phyloP scores from a whole-genome alignment of 352 stramenopile species.

The Globisporangium perplexum region DNA sequence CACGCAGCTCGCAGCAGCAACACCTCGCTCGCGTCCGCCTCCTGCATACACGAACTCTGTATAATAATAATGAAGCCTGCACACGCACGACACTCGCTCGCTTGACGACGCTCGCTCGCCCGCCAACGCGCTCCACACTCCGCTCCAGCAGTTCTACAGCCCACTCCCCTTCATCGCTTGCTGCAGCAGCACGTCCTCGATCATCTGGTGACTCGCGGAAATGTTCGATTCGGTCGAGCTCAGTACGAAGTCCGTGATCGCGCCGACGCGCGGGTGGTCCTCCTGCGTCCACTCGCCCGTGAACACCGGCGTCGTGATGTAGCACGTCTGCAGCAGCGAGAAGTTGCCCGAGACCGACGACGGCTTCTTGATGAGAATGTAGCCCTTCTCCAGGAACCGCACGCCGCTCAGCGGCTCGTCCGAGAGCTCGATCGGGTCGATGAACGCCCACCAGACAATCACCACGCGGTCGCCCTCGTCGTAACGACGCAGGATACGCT shows the following conservation, averaged over 20 bases:
- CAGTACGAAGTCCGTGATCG: constrained; percentile 9
- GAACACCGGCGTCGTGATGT: constrained; percentile 24
- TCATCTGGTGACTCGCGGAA: constrained; percentile 10
- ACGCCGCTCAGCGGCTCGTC: constrained; percentile 28
- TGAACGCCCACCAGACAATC: constrained; percentile 50
- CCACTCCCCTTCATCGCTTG: background rate
- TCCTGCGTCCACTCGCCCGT: background rate
- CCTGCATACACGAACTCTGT: too few relatives aligned
- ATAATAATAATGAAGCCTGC: too few relatives aligned
- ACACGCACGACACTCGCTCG: too few relatives aligned
- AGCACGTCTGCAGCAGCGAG: constrained; percentile 23
- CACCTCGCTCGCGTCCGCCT: too few relatives aligned
- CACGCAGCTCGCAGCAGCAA: too few relatives aligned
- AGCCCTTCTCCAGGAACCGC: constrained; percentile 51
- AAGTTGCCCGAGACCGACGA: too few relatives aligned
- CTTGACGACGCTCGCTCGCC: too few relatives aligned
- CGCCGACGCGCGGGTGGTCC: background rate
- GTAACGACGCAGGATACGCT: constrained; percentile 40
- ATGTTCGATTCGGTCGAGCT: constrained; percentile 3
- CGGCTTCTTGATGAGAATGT: constrained; percentile 23
- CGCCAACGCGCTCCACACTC: too few relatives aligned
- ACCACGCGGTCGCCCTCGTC: constrained; percentile 39
- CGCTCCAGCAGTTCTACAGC: too few relatives aligned
- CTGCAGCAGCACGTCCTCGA: constrained; percentile 8
- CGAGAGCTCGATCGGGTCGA: constrained; percentile 41